phyloP scores from a whole-genome alignment of 257 asterid genomes.

The Solanum phureja region DNA sequence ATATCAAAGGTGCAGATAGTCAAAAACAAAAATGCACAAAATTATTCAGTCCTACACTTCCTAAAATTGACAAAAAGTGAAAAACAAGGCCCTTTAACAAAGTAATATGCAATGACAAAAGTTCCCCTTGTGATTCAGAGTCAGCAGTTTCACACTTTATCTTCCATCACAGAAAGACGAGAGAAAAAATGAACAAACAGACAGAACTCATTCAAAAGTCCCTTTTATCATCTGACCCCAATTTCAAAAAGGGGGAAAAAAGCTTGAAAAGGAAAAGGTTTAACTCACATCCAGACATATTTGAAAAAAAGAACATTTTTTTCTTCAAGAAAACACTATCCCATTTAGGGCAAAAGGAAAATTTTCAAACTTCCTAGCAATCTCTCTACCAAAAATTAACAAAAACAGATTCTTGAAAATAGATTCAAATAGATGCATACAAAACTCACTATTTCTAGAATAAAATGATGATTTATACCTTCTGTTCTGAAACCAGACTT shows the following conservation, averaged over 20 bases:
- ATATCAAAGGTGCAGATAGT: neutral
- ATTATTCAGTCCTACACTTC: neutral
- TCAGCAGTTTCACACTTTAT: neutral
- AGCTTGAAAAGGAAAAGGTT: neutral
- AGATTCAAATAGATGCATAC: neutral
- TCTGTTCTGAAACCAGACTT: slow-evolving; percentile 98
- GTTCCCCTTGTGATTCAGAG: neutral
- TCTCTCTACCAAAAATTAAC: neutral
- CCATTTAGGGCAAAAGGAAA: neutral
- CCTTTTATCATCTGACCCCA: neutral
- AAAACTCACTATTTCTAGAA: neutral
- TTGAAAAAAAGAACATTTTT: neutral
- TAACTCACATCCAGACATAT: neutral
- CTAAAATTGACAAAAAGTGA: neutral
- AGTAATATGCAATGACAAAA: neutral
- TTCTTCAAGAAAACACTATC: neutral
- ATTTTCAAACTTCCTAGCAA: neutral
- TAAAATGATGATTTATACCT: slow-evolving; percentile 29
- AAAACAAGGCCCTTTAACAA: neutral
- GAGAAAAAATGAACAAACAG: neutral
- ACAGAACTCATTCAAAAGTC: neutral
- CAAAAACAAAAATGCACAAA: neutral
- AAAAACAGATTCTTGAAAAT: neutral
- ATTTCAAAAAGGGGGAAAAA: neutral
- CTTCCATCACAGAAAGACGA: neutral